Evolutionary conservation across 805 yeast genomes (phyloP), one percentile per base, ranked within the genome.

Genomic region (Torulaspora maleeae): DNA sequence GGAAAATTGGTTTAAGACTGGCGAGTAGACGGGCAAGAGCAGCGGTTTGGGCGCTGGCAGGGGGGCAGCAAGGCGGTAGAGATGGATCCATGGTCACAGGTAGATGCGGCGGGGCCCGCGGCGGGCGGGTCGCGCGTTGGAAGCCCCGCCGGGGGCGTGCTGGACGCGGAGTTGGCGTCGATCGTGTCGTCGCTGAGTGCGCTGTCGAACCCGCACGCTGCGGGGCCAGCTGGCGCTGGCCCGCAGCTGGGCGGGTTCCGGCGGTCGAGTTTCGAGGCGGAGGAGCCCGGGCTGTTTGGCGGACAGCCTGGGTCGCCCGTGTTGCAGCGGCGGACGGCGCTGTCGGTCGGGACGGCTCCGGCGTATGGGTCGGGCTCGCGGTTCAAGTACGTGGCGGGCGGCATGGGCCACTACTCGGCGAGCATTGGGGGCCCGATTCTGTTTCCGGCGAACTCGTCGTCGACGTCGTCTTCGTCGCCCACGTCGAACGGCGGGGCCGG

Each of bases 131-230:
- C 36, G 12, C 19, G 35, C 20, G 41, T 25, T 10, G 35, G 35
- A 10, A 16, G 27, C 28, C 35, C 35, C 6, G 41, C 40, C 47
- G 41, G 41, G 3, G 35, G 41, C 2, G 27, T 54, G 24, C 54
- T 65, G 52, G 64, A 63, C 47, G 55, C 63, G 15, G 68, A 65
- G 44, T 46, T 64, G 35, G 66, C 64, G 11, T 63, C 67, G 33
- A 66, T 64, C 28, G 67, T 67, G 4, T 61, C 69, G 6, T 65
- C 70, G n/a, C 50, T 66, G 38, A 63, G 67, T 41, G 67, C 66
- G 12, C 53, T 60, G 27, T 63, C 69, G 9, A 57, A 56, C 36
- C 58, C 53, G 19, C 40, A 51, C 11, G 33, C 50, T 46, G 39
- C 53, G 40, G 36, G 45, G 41, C 44, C 45, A 38, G 35, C 45